Evolutionary conservation across 2,329 filamentous ascomycete genomes (phyloP).

Genomic region (Xylaria sp.): DNA sequence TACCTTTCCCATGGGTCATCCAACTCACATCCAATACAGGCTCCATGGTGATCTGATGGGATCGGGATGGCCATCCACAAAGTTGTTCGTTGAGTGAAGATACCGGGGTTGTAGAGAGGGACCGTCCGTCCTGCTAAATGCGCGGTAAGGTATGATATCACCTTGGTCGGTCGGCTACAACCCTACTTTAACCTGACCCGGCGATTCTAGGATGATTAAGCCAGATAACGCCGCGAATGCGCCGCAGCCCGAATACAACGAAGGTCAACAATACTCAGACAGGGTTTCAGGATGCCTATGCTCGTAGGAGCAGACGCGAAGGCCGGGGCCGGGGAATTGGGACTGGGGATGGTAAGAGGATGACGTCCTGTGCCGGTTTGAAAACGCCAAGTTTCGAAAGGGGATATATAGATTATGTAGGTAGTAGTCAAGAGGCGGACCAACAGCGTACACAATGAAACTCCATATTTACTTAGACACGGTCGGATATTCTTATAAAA

Average conservation of each 20-base stretch:
- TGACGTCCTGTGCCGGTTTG: neutral
- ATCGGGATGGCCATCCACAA: neutral
- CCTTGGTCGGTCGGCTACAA: neutral
- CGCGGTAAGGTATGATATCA: neutral
- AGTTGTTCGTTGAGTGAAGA: neutral
- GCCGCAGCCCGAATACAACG: neutral
- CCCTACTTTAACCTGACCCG: neutral
- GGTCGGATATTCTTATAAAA: neutral
- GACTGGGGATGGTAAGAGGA: neutral
- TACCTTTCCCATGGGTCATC: constrained; percentile 89
- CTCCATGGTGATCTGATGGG: constrained; percentile 68
- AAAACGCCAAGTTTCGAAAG: neutral
- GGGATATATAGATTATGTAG: constrained; percentile 1
- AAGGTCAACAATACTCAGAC: neutral
- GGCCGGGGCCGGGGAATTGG: constrained; percentile 3
- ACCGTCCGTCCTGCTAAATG: neutral
- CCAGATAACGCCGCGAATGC: neutral
- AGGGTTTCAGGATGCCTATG: constrained; percentile 12
- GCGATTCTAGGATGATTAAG: neutral
- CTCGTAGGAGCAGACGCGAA: constrained; percentile 5
- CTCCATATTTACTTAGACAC: constrained; percentile 26
- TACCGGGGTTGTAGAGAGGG: neutral
- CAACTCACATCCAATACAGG: constrained; percentile 89
- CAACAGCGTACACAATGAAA: constrained; percentile 12
- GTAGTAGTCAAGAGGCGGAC: constrained; percentile 18